Percentiles rank a stretch among this genome's conserved stretches.
phyloP scores from a whole-genome alignment of 208 protist species.

The Leishmania aethiopica region DNA sequence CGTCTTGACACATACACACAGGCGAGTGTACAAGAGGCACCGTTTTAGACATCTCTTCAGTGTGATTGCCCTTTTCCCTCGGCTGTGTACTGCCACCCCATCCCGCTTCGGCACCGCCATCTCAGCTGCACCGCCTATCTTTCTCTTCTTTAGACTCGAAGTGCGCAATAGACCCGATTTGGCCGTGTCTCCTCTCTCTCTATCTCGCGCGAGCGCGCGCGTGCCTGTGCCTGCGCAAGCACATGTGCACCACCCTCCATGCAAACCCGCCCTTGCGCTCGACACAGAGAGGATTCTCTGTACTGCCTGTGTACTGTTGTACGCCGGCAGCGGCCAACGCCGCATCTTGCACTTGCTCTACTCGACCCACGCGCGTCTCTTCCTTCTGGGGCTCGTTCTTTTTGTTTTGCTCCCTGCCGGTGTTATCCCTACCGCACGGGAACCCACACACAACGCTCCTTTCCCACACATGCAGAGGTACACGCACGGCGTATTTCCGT shows the following conservation, averaged over 20 bases:
- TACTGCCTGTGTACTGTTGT: background rate
- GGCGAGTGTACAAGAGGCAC: background rate
- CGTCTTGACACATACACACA: background rate
- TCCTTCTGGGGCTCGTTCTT: background rate
- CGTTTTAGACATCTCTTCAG: background rate
- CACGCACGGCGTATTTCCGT: background rate
- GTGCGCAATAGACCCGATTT: background rate
- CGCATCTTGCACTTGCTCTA: background rate
- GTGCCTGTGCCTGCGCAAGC: no score
- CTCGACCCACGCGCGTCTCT: background rate
- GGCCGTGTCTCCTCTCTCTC: background rate
- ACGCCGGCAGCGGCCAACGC: no score
- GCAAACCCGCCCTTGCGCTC: background rate
- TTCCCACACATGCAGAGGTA: background rate
- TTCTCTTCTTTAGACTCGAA: background rate
- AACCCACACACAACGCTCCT: background rate
- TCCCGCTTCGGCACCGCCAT: background rate
- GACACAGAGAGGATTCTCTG: background rate
- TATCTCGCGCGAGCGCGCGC: background rate
- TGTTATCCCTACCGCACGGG: background rate
- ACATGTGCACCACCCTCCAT: background rate
- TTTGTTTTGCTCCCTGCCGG: background rate
- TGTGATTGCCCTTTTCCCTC: background rate
- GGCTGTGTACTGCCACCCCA: background rate
- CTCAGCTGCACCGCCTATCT: background rate